phyloP scores from a whole-genome alignment of 2,329 filamentous ascomycete species.

The Cercospora citrullina region DNA sequence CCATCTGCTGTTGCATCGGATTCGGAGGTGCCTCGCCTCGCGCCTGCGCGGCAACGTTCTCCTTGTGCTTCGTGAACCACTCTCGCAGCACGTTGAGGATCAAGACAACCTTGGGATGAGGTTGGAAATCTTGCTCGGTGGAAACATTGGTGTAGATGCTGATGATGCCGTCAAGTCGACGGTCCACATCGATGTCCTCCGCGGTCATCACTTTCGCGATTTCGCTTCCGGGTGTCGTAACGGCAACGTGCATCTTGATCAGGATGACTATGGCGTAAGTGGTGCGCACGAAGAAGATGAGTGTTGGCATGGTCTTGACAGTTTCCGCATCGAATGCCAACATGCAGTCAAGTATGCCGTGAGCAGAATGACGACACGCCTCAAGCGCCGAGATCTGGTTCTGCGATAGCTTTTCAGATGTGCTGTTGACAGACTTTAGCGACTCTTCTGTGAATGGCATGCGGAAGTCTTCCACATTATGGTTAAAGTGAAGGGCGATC shows the following conservation, averaged over 20 bases:
- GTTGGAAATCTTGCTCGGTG: conserved; percentile 33
- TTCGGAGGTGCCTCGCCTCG: conserved; percentile 24
- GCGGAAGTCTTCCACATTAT: conserved; percentile 48
- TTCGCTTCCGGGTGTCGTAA: conserved; percentile 50
- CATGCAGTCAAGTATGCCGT: conserved; percentile 52
- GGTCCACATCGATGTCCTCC: conserved; percentile 50
- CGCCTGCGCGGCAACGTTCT: conserved; percentile 29
- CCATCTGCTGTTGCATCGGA: conserved; percentile 14
- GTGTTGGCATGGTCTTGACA: conserved; percentile 48
- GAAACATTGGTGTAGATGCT: conserved; percentile 40
- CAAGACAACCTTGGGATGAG: conserved; percentile 51
- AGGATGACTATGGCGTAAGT: conserved; percentile 60
- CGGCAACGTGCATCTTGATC: conserved; percentile 61
- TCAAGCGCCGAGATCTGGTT: conserved; percentile 50
- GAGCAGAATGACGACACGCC: conserved; percentile 49
- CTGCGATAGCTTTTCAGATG: conserved; percentile 45
- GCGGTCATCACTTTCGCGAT: conserved; percentile 52
- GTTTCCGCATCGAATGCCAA: conserved; percentile 50
- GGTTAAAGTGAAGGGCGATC: conserved; percentile 52
- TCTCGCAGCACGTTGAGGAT: conserved; percentile 49
- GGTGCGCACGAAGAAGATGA: conserved; percentile 51
- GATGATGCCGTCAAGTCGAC: conserved; percentile 49
- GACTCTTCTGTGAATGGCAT: conserved; percentile 47
- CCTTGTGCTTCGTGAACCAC: conserved; percentile 45
- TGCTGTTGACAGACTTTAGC: conserved; percentile 44